Evolutionary conservation across 139 green algal species (phyloP), one percentile per base, ranked within the genome.

Genomic region (Coelastrella sp.): DNA sequence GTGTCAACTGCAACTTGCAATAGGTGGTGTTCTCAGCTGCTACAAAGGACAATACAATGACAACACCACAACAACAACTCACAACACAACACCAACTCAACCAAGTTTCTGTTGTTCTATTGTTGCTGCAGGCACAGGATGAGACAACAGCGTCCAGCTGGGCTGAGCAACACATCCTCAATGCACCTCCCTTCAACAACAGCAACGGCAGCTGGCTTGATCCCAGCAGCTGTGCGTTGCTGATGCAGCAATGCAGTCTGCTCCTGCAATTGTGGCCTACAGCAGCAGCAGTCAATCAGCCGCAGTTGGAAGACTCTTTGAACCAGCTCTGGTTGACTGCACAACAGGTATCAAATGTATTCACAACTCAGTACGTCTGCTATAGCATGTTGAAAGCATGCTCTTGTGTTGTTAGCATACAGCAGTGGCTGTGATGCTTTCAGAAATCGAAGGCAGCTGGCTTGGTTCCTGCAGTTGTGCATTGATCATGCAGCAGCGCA

Each of bases 271-370:
- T 88, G 16, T 56, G 56, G 83, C 58, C 56, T 4, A 8, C 66
- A 68, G 66, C 83, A 20, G 19, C 6, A 66, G 54, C 66, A 56
- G 83, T 60, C 83, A 73, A 68, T 60, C 66, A 73, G 68, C 8
- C 83, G 17, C 83, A 59, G 47, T 19, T 88, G 4, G 7, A 76
- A 4, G 83, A 88, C 22, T 19, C 14, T 7, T 54, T 80, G 11
- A 80, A 57, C 19, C 66, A 88, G 83, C 16, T 88, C 13, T 88
- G 83, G 83, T 32, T 80, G 5, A 88, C 83, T 14, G 83, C 83
- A 56, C 66, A 80, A 68, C 83, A 88, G 83, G 83, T 88, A 56
- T 23, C 5, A 11, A 68, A 17, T 7, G 7, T 7, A 68, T 10
- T 68, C 7, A 68, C 61, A 68, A 7, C n/a, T n/a, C n/a, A n/a